Evolutionary conservation across 2,329 filamentous ascomycete species (phyloP).

Genomic region (Scedosporium aurantiacum): DNA sequence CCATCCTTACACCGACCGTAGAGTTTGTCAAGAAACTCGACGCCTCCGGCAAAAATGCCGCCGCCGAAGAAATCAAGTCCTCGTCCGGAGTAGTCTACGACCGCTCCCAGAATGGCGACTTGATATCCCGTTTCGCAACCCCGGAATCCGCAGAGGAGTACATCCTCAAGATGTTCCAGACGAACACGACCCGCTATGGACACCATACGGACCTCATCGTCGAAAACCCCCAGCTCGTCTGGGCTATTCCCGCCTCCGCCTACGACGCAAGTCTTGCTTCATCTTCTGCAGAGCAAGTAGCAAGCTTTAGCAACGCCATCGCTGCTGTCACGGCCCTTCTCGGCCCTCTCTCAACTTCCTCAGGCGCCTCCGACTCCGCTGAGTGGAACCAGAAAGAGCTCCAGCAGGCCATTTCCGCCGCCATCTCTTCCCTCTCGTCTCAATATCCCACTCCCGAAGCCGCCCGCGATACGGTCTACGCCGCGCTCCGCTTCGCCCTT

Average conservation of each 20-base stretch:
- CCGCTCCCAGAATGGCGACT: neutral
- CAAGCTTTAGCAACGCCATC: constrained; percentile 7
- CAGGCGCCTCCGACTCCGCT: constrained; percentile 13
- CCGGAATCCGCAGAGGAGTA: constrained; percentile 2
- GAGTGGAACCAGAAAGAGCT: constrained; percentile 12
- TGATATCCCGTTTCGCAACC: neutral
- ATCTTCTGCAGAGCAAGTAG: neutral
- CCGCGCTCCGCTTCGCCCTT: constrained; percentile 11
- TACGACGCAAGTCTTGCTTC: constrained; percentile 13
- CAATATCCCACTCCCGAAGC: constrained; percentile 16
- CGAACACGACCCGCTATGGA: constrained; percentile 8
- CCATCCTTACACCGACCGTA: neutral
- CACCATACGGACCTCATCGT: constrained; percentile 13
- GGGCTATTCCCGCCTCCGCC: constrained; percentile 20
- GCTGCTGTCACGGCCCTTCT: constrained; percentile 1
- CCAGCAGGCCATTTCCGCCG: constrained; percentile 14
- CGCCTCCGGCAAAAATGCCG: neutral
- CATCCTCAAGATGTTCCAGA: constrained; percentile 7
- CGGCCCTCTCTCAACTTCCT: neutral
- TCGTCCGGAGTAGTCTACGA: neutral
- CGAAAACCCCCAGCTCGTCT: constrained; percentile 26
- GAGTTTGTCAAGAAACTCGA: neutral
- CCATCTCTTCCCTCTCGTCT: neutral
- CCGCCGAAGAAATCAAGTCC: neutral
- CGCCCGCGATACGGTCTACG: constrained; percentile 21